Evolutionary conservation across 2,329 filamentous ascomycete species (phyloP), one percentile per base, ranked within the genome.

Genomic region (Xylaria sp.): DNA sequence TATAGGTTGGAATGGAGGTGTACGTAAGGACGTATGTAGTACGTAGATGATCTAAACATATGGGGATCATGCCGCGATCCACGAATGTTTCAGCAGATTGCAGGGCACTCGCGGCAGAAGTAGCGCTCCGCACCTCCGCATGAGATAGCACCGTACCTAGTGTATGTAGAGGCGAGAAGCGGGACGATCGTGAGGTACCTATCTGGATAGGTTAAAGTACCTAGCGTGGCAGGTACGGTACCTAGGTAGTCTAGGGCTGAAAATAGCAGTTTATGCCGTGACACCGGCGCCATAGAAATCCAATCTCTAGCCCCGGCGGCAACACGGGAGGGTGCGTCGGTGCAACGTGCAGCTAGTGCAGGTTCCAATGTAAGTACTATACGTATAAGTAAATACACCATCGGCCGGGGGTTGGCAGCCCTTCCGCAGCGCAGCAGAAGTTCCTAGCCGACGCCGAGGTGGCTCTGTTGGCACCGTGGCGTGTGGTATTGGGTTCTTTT

Each of bases 1-100:
- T n/a, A n/a, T n/a, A n/a, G n/a, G n/a, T n/a, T n/a, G n/a, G n/a
- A n/a, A n/a, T n/a, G n/a, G n/a, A n/a, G n/a, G n/a, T n/a, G n/a
- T n/a, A n/a, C n/a, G n/a, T n/a, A n/a, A n/a, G n/a, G n/a, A n/a
- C n/a, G n/a, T n/a, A n/a, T n/a, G n/a, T n/a, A 31, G 44, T 31
- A 35, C 29, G 25, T 47, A 33, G 17, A 56, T 56, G 47, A 56
- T 60, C 49, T 57, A 47, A 54, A 56, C 40, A 62, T 47, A 35
- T 21, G 51, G 19, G 54, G 38, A 41, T 53, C 51, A 44, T 51
- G 25, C 40, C 33, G 47, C 51, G 41, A 54, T 54, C 51, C 41
- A 29, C 23, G 46, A 25, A 27, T 48, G 61, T 64, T 64, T 66
- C 64, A 64, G 64, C 49, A 38, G 44, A 44, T 53, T 59, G 11